Conservation (phyloP, 192 early-diverging fungal species). For the Lunasporangiospora selenospora region DNA sequence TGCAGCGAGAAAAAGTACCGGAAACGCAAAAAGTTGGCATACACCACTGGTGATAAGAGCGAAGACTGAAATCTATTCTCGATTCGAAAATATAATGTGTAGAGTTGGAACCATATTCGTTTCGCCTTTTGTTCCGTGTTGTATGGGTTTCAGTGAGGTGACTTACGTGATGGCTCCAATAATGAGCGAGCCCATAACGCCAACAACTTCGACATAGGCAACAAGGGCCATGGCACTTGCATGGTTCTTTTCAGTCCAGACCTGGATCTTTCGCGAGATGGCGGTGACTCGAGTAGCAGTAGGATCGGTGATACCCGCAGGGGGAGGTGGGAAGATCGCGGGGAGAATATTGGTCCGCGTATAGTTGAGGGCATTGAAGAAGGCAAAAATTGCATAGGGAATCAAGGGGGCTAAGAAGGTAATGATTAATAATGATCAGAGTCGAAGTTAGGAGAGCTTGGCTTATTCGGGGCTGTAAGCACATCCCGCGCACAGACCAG, state of each 20-base stretch:
- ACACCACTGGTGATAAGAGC: conserved; percentile 67
- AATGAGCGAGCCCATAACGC: conserved; percentile 68
- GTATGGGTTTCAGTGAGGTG: neutral
- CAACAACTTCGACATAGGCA: conserved; percentile 72
- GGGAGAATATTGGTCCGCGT: conserved; percentile 72
- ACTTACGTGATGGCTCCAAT: conserved; percentile 61
- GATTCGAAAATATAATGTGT: neutral
- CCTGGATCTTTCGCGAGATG: conserved; percentile 58
- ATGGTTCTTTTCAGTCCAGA: conserved; percentile 67
- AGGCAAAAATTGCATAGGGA: conserved; percentile 77
- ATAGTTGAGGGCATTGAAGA: conserved; percentile 81
- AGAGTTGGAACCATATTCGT: neutral
- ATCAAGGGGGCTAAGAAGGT: conserved; percentile 66
- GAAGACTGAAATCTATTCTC: conserved; percentile 48
- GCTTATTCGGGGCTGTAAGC: neutral
- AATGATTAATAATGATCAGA: conserved; percentile 9
- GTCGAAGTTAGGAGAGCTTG: neutral
- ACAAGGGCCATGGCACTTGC: conserved; percentile 66
- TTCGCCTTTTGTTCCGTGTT: neutral
- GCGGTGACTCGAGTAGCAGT: conserved; percentile 41
- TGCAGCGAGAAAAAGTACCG: conserved; percentile 70
- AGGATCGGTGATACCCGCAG: conserved; percentile 14
- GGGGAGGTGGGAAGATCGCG: conserved; percentile 62
- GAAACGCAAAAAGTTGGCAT: conserved; percentile 76
- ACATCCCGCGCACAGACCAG: too few relatives aligned